Evolutionary conservation across 495 filamentous ascomycete species (phyloP).

Genomic region (Glonium stellatum): DNA sequence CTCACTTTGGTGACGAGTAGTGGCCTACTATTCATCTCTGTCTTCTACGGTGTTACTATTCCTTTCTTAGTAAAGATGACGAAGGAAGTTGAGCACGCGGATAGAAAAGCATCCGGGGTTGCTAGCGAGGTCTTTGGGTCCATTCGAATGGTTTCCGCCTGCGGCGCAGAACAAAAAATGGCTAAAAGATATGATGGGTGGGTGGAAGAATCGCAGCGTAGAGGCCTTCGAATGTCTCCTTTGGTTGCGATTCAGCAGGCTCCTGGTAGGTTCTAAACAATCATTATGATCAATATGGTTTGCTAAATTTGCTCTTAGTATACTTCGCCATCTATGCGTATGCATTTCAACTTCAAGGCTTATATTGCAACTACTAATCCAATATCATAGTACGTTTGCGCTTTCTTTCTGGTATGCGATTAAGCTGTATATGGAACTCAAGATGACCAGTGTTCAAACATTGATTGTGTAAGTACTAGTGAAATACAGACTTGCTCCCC

Average conservation of each 20-base stretch:
- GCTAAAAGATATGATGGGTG: no score
- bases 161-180: constrained; percentile 6
- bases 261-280: no score
- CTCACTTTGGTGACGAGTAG: constrained; percentile 13
- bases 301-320: no score
- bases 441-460: constrained; percentile 5
- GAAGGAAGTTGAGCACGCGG: constrained; percentile 1
- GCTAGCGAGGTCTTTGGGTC: constrained; percentile 11
- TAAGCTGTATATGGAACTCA: constrained; percentile 11
- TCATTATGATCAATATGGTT: no score
- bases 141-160: constrained; percentile 9
- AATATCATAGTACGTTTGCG: constrained; percentile 11
- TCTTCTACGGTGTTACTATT: constrained; percentile 2
- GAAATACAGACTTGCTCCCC: background rate
- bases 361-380: constrained; percentile 37
- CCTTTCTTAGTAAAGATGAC: background rate
- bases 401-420: constrained; percentile 13
- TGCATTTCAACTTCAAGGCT: background rate
- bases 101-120: constrained; percentile 1
- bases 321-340: no score
- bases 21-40: no score
- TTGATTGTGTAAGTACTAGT: background rate
- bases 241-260: no score
- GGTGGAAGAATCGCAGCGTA: no score
- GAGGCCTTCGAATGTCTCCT: no score